These are phyloP conservation scores for Capsicum rhomboideum DNA, from an alignment of 257 asterid species.

Conservation along the genomic window DNA sequence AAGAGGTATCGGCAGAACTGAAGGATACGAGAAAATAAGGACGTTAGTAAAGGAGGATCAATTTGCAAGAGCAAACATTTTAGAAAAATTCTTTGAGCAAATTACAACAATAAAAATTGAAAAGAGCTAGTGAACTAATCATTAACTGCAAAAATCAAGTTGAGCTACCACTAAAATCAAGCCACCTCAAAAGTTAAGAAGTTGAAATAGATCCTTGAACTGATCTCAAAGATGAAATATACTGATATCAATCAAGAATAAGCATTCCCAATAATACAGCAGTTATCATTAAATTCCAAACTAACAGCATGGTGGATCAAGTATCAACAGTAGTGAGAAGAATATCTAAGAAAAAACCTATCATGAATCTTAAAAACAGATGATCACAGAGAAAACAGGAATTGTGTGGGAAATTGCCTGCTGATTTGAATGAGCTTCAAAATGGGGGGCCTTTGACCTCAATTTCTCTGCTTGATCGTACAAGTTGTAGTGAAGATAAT, in stretches of 20 bases:
- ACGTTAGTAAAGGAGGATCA: background rate
- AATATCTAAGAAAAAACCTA: background rate
- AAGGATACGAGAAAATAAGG: slow-evolving; percentile 2
- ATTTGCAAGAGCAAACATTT: background rate
- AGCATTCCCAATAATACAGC: background rate
- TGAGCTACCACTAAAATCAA: background rate
- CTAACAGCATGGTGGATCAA: background rate
- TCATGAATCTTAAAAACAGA: background rate
- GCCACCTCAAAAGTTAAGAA: background rate
- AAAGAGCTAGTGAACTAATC: background rate
- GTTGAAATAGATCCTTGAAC: background rate
- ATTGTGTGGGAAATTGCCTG: slow-evolving; percentile 46
- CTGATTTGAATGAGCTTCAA: slow-evolving; percentile 95
- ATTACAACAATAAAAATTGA: background rate
- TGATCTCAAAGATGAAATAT: background rate
- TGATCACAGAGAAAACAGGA: background rate
- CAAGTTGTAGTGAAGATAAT: slow-evolving; percentile 82
- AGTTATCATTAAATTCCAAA: background rate
- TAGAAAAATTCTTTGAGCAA: background rate
- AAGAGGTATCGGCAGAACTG: slow-evolving; percentile 91
- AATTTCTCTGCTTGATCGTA: slow-evolving; percentile 96
- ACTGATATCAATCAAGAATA: background rate
- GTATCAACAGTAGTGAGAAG: background rate
- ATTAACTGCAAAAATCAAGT: background rate
- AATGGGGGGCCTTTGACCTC: slow-evolving; percentile 94